These are phyloP conservation scores for Suillus occidentalis DNA, from an alignment of 768 basidiomycete genomes.

Conservation along the genomic window DNA sequence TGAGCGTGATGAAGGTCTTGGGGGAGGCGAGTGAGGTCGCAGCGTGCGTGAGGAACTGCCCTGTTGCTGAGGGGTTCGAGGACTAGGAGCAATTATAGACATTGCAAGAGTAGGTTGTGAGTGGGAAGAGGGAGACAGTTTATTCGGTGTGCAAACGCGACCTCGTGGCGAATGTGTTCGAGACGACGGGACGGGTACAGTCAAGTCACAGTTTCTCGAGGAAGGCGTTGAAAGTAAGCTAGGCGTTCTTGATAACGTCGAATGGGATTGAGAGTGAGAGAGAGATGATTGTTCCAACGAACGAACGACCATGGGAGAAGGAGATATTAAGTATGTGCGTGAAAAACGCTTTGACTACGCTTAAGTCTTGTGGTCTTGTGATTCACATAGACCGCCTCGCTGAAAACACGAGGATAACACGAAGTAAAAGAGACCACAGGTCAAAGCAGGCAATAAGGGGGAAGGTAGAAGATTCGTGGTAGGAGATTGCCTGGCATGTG, in stretches of 20 bases:
- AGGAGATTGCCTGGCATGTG: slow-evolving; percentile 5
- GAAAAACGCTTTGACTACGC: not conserved
- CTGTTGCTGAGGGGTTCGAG: slow-evolving; percentile 15
- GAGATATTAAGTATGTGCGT: slow-evolving; percentile 5
- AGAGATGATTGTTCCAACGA: slow-evolving; percentile 5
- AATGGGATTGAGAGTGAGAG: slow-evolving; percentile 6
- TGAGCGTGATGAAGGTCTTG: slow-evolving; percentile 49
- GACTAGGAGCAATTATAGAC: slow-evolving; percentile 26
- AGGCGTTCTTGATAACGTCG: not conserved
- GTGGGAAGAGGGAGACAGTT: slow-evolving; percentile 9
- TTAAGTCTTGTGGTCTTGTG: slow-evolving; percentile 4
- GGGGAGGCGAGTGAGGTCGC: slow-evolving; percentile 21
- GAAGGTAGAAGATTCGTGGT: slow-evolving; percentile 4
- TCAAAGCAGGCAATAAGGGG: not conserved
- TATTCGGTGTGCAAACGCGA: slow-evolving; percentile 11
- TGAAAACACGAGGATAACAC: slow-evolving; percentile 13
- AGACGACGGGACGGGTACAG: slow-evolving; percentile 12
- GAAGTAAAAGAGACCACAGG: not conserved
- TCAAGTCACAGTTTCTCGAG: not conserved
- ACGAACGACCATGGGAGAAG: slow-evolving; percentile 8
- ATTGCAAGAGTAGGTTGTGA: slow-evolving; percentile 38
- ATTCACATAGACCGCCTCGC: slow-evolving; percentile 8
- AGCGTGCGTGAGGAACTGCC: slow-evolving; percentile 8
- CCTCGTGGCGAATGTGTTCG: slow-evolving; percentile 17
- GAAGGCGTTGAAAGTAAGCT: not conserved